These are phyloP conservation scores for Phytomonas francai DNA, from an alignment of 208 protist genomes.

Conservation along the genomic window DNA sequence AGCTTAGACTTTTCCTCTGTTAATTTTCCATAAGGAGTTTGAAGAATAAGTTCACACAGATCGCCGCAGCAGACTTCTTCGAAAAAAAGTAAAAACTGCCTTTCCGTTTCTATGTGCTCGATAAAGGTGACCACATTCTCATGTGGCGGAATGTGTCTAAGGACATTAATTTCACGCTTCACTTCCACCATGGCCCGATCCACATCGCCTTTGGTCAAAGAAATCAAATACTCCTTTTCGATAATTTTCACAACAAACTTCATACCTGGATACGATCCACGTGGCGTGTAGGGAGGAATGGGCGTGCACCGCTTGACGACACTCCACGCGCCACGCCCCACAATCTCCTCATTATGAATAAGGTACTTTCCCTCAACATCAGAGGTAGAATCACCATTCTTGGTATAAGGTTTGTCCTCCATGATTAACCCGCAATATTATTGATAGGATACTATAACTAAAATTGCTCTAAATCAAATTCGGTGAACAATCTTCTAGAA, in stretches of 20 bases:
- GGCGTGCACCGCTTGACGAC: slow-evolving; percentile 80
- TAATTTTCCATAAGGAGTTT: slow-evolving; percentile 68
- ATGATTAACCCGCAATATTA: slow-evolving; percentile 2
- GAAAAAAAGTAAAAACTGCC: slow-evolving; percentile 83
- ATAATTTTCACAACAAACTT: slow-evolving; percentile 89
- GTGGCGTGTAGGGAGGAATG: slow-evolving; percentile 51
- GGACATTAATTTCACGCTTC: slow-evolving; percentile 83
- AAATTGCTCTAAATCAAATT: slow-evolving; percentile 7
- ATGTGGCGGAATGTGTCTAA: slow-evolving; percentile 81
- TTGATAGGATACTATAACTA: slow-evolving; percentile 5
- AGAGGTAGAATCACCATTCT: slow-evolving; percentile 9
- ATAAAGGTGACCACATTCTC: slow-evolving; percentile 86
- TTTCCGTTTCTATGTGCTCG: slow-evolving; percentile 81
- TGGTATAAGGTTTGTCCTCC: slow-evolving; percentile 3
- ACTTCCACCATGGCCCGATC: slow-evolving; percentile 85
- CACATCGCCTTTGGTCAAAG: slow-evolving; percentile 76
- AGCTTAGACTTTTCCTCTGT: slow-evolving; percentile 73
- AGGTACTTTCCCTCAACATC: slow-evolving; percentile 68
- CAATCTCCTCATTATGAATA: slow-evolving; percentile 69
- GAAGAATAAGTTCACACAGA: slow-evolving; percentile 84
- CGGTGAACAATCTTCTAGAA: background rate
- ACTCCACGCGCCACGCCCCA: slow-evolving; percentile 83
- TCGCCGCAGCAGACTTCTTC: slow-evolving; percentile 82
- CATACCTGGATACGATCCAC: slow-evolving; percentile 57
- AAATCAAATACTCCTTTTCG: slow-evolving; percentile 85